Conservation (phyloP, 768 basidiomycete genomes). For the Hygrocybe punicea region DNA sequence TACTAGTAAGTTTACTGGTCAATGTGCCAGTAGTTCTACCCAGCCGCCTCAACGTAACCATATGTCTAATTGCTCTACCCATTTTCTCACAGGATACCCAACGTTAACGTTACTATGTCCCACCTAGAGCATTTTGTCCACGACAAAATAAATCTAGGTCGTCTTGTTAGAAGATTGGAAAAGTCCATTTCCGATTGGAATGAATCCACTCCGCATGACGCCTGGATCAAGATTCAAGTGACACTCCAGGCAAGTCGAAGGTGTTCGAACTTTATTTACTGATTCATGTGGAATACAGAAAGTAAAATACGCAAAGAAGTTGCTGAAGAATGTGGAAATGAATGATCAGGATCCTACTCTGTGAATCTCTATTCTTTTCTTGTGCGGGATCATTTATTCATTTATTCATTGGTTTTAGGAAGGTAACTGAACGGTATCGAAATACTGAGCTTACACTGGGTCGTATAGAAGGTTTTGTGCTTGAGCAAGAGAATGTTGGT, state of each 20-base stretch:
- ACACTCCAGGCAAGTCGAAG: conserved; percentile 50
- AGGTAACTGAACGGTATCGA: conserved; percentile 42
- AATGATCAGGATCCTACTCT: conserved; percentile 43
- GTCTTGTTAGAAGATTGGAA: conserved; percentile 61
- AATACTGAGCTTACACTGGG: conserved; percentile 52
- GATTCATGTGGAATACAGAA: conserved; percentile 33
- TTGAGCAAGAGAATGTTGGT: conserved; percentile 52
- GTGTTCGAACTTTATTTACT: no score
- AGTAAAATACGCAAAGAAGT: conserved; percentile 53
- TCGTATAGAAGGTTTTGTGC: conserved; percentile 50
- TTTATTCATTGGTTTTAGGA: conserved; percentile 27
- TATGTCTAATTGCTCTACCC: no score
- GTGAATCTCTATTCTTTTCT: conserved; percentile 30
- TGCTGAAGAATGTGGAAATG: conserved; percentile 57
- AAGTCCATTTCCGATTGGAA: conserved; percentile 45
- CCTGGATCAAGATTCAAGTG: conserved; percentile 56
- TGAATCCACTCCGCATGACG: conserved; percentile 21
- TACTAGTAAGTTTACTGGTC: no score
- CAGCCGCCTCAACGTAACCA: no score
- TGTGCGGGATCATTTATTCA: neutral
- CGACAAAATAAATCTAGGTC: conserved; percentile 65
- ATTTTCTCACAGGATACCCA: no score
- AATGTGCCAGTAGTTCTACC: no score
- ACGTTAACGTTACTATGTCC: no score
- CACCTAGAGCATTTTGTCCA: conserved; percentile 31